A percentile compares a stretch with the other conserved stretches of the same genome.
These are phyloP conservation scores for Cordyceps cicadae DNA, from an alignment of 2,329 filamentous ascomycete species.

Conservation along the genomic window DNA sequence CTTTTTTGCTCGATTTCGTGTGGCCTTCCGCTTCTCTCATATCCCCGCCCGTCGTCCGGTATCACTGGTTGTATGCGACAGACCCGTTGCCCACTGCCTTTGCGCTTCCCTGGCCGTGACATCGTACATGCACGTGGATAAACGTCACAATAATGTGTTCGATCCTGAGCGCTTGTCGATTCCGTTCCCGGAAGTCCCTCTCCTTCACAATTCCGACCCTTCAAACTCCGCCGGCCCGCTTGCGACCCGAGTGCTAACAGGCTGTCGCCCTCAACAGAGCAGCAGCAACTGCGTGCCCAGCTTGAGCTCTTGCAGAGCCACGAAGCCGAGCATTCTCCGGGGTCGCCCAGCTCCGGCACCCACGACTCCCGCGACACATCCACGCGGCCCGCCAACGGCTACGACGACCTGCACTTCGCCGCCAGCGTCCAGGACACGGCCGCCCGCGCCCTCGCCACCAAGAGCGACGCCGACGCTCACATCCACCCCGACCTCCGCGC, in stretches of 20 bases:
- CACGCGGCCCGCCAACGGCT: slow-evolving; percentile 35
- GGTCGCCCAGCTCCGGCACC: slow-evolving; percentile 1
- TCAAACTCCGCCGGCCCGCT: not conserved
- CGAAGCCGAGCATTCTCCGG: slow-evolving; percentile 24
- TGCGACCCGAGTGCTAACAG: slow-evolving; percentile 6
- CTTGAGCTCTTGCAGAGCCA: slow-evolving; percentile 36
- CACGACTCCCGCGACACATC: slow-evolving; percentile 8
- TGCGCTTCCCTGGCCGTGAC: not conserved
- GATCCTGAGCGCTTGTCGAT: too few species aligned
- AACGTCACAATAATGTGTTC: not conserved
- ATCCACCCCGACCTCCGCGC: slow-evolving; percentile 42
- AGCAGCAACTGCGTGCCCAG: slow-evolving; percentile 36
- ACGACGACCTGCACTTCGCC: slow-evolving; percentile 31
- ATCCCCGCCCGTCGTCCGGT: not conserved
- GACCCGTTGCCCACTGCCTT: not conserved
- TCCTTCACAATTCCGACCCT: not conserved
- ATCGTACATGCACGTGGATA: not conserved
- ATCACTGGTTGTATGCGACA: not conserved
- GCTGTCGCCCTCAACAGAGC: slow-evolving; percentile 24
- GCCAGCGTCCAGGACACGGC: slow-evolving; percentile 24
- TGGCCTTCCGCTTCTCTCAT: not conserved
- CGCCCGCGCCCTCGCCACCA: slow-evolving; percentile 24
- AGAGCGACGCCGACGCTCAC: slow-evolving; percentile 34
- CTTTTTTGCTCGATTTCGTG: not conserved
- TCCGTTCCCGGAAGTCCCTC: too few species aligned